Base-by-base conservation (phyloP, 805 yeast genomes). In the Myxozyma nipponensis region DNA sequence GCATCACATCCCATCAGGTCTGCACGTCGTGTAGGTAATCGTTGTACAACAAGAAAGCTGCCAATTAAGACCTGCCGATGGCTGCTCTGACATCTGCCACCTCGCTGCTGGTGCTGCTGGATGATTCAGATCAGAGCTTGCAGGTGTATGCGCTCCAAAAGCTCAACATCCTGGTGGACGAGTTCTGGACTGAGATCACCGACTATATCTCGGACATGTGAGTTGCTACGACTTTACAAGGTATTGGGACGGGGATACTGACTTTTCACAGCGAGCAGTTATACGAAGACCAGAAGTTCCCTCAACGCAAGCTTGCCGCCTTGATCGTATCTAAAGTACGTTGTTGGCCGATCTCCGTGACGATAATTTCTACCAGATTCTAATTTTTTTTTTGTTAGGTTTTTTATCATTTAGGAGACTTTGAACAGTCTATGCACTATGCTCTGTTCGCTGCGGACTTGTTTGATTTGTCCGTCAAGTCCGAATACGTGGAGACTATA, bases 141-240 rank as follows among this genome's bases (percentile, higher is more conserved):
- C 90, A 88, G 68, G 75, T 83, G 32, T 86, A 87, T 66, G 98
- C 98, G 18, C 77, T 93, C 64, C 73, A 83, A 49, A 82, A 95
- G 18, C 78, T 93, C 59, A 86, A 89, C 66, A 77, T 72, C 24
- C 78, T 85, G 44, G 96, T 88, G 45, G 95, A 89, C 71, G 90
- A 87, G 68, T 76, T 88, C 52, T 93, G 98, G 98, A 88, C 98
- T 2, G 98, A 93, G 72, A 86, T 93, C 50, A 95, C 98, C 50
- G 93, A 93, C 70, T 82, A 78, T 63, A 79, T 93, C 54, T 74
- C 86, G 25, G 89, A 86, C 48, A 85, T 93, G 66, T 64, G 52
- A 36, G 66, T 49, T 26, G 18, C 18, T 3, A 19, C 30, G 3
- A 19, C 15, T 17, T 13, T n/a, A n/a, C n/a, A n/a, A n/a, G n/a